These are phyloP conservation scores for Acer yangbiense DNA, from an alignment of 345 rosid genomes.

Conservation along the genomic window DNA sequence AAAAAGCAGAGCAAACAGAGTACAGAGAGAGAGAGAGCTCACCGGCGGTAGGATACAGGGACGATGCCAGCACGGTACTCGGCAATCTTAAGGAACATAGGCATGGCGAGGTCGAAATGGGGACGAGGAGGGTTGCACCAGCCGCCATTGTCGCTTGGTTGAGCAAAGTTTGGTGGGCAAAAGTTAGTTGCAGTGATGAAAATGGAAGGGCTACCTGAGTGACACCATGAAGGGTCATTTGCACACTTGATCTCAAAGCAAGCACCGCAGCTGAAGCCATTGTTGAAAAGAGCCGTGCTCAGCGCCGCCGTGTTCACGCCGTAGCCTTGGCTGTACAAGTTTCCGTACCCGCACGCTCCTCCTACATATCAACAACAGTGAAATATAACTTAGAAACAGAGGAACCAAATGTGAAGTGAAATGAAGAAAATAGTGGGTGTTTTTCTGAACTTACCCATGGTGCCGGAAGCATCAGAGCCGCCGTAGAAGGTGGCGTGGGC, in stretches of 20 bases:
- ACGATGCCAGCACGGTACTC: slow-evolving; percentile 62
- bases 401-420: neutral
- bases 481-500: slow-evolving; percentile 88
- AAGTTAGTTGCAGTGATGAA: slow-evolving; percentile 53
- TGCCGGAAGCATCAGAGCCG: slow-evolving; percentile 69
- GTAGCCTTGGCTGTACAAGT: slow-evolving; percentile 57
- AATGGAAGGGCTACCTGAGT: slow-evolving; percentile 47
- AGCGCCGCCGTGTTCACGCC: slow-evolving; percentile 63
- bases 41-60: slow-evolving; percentile 53
- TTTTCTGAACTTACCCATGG: slow-evolving; percentile 52
- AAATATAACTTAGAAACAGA: neutral
- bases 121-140: slow-evolving; percentile 68
- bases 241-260: slow-evolving; percentile 58
- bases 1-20: slow-evolving; percentile 8
- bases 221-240: slow-evolving; percentile 46
- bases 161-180: slow-evolving; percentile 55
- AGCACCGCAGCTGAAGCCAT: slow-evolving; percentile 51
- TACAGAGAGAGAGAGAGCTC: neutral
- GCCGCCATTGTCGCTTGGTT: slow-evolving; percentile 50
- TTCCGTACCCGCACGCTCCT: slow-evolving; percentile 61
- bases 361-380: slow-evolving; percentile 16
- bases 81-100: slow-evolving; percentile 60
- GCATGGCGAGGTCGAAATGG: slow-evolving; percentile 62
- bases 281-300: slow-evolving; percentile 57
- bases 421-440: no score